These are phyloP conservation scores for Theileria luwenshuni DNA, from an alignment of 169 alveolate species.

Conservation along the genomic window DNA sequence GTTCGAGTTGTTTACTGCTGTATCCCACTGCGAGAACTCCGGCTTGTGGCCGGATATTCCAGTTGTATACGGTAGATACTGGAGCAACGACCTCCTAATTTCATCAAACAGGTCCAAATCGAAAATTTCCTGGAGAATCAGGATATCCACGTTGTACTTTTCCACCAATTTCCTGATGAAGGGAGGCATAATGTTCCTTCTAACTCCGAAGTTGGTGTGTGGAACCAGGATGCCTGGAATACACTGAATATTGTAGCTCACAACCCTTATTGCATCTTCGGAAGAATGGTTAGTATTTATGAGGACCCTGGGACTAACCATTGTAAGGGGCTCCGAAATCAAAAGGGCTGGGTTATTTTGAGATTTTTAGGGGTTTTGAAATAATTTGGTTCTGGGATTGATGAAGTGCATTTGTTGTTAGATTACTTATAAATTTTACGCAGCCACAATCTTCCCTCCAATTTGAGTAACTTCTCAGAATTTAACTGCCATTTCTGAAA, in stretches of 20 bases:
- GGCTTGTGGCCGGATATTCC: conserved; percentile 31
- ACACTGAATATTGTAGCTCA: conserved; percentile 76
- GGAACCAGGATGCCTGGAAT: conserved; percentile 41
- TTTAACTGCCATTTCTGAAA: too few species aligned
- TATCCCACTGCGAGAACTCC: not conserved
- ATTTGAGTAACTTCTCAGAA: too few species aligned
- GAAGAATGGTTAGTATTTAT: too few species aligned
- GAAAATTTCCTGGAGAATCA: conserved; percentile 70
- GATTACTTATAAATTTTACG: too few species aligned
- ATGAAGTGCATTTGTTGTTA: too few species aligned
- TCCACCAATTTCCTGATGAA: conserved; percentile 42
- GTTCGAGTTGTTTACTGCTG: not conserved
- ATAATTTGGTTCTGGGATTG: too few species aligned
- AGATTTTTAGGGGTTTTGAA: too few species aligned
- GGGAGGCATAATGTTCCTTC: conserved; percentile 17
- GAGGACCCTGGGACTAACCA: too few species aligned
- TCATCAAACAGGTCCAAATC: conserved; percentile 18
- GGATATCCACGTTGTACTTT: conserved; percentile 58
- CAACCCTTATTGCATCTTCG: conserved; percentile 18
- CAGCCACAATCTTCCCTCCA: too few species aligned
- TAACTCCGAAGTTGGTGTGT: not conserved
- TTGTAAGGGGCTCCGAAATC: too few species aligned
- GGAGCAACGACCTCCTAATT: conserved; percentile 25
- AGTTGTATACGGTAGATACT: conserved; percentile 53
- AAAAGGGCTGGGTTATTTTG: too few species aligned